Evolutionary conservation across 495 filamentous ascomycete genomes (phyloP), one percentile per base, ranked within the genome.

Genomic region (Annulohypoxylon nitens): DNA sequence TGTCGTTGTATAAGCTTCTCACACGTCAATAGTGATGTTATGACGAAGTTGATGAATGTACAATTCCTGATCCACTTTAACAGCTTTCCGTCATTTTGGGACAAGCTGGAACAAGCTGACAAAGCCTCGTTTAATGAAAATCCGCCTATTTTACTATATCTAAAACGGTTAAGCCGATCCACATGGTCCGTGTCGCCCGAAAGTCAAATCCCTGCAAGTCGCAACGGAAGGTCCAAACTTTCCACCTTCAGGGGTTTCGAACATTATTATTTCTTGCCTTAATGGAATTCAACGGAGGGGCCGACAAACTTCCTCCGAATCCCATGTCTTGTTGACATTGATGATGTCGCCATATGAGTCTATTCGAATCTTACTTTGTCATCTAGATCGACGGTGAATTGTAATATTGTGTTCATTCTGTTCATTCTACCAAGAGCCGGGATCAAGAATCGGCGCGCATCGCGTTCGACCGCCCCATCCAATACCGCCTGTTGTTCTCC

Each of bases 221-320:
- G 30, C 48, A 58, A 51, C 62, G 45, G 57, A 71, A 71, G 62
- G 39, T 57, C 69, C 37, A 67, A 65, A 65, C 55, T 68, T 61
- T 66, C 69, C 45, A 45, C 16, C 59, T 61, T 55, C 70, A 51
- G 67, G 66, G 66, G 51, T 67, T 37, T 64, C 64, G 9, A 45
- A 47, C 54, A 16, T 48, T 45, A 23, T 14, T 53, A 23, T 23
- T 53, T 54, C 30, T 41, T 67, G n/a, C 18, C 18, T 43, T 43
- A 6, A 57, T 54, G 23, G 12, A 54, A 89, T 87, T 82, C 85
- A 87, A 51, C 83, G 82, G 78, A 90, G 90, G 75, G 89, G 91
- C 83, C 92, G 92, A 90, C 91, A 83, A 93, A 93, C 93, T 84
- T 87, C 93, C 93, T 83, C 89, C 90, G 50, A 88, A 92, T 82